These are phyloP conservation scores for Musa schizocarpa DNA, from an alignment of 176 grass and related monocot genomes.

Conservation along the genomic window DNA sequence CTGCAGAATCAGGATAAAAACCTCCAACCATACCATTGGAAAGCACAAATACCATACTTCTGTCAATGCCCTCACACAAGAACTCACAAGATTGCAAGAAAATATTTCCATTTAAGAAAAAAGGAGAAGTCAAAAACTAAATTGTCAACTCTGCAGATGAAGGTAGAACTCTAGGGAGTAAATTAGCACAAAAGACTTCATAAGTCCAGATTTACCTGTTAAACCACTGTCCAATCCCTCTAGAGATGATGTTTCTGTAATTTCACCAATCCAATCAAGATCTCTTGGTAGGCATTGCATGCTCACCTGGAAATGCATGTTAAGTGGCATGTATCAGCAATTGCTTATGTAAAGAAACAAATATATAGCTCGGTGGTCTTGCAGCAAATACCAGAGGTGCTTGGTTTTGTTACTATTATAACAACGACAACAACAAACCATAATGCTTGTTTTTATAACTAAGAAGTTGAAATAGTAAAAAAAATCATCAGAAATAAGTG, in stretches of 20 bases:
- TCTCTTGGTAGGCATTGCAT: not conserved
- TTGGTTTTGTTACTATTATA: no score
- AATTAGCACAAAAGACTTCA: not conserved
- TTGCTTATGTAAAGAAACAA: not conserved
- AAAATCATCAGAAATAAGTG: not conserved
- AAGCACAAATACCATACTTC: not conserved
- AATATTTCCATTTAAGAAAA: not conserved
- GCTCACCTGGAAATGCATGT: not conserved
- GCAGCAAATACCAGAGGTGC: no score
- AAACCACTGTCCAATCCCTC: not conserved
- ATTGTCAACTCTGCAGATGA: not conserved
- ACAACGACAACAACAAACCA: no score
- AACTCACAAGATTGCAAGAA: not conserved
- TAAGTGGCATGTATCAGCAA: not conserved
- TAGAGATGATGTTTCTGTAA: not conserved
- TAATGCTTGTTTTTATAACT: not conserved
- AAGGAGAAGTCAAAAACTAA: not conserved
- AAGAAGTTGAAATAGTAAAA: not conserved
- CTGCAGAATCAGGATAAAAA: not conserved
- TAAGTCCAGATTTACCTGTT: not conserved
- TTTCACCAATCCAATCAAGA: not conserved
- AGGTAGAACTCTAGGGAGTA: not conserved
- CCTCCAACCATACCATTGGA: not conserved
- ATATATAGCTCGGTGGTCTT: not conserved
- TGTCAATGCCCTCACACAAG: not conserved